Base-by-base conservation (phyloP, 768 basidiomycete genomes). In the Podaxis sp. region DNA sequence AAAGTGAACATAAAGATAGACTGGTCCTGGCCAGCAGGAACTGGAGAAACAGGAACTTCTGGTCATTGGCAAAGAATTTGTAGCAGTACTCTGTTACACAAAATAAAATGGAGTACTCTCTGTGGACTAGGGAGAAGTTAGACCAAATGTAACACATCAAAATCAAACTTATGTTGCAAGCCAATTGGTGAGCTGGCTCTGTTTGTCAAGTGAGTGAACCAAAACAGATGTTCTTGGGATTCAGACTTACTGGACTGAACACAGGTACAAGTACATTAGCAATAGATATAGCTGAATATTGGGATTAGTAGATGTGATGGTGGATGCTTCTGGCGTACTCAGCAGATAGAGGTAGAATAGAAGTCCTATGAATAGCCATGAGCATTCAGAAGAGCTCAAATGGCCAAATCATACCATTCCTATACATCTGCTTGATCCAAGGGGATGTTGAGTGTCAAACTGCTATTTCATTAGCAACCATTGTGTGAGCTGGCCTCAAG, bases 1-100 rank as follows among this genome's bases (percentile, higher is more conserved):
- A 72, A 72, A 13, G 66, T 66, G 54, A 73, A 69, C 22, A 64
- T 51, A 1, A 67, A 65, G 12, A 38, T 63, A n/a, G 57, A 28
- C 19, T 48, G 38, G 46, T 17, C 26, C 17, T 56, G 42, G 49
- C 44, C 57, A 2, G 15, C 63, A 13, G 62, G 63, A 13, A 63
- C 38, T 19, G 68, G 67, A 13, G 65, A 68, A 6, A 66, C 68
- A 57, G 71, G 63, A 12, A 65, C 19, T 24, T 62, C 57, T 28
- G 67, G 57, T 28, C 73, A 71, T 67, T 72, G 73, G 19, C 73
- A 70, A 9, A 76, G 69, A 44, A 82, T 79, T 36, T 76, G 71
- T 44, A 82, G 68, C 4, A 82, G 72, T n/a, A 80, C 77, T 26
- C 79, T 75, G 33, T 69, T 78, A 67, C 77, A 79, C 44, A 80